Percentiles rank a stretch among this genome's conserved stretches.
Conservation (phyloP, 2,329 filamentous ascomycete genomes). For the Apiospora rasikravindrae region DNA sequence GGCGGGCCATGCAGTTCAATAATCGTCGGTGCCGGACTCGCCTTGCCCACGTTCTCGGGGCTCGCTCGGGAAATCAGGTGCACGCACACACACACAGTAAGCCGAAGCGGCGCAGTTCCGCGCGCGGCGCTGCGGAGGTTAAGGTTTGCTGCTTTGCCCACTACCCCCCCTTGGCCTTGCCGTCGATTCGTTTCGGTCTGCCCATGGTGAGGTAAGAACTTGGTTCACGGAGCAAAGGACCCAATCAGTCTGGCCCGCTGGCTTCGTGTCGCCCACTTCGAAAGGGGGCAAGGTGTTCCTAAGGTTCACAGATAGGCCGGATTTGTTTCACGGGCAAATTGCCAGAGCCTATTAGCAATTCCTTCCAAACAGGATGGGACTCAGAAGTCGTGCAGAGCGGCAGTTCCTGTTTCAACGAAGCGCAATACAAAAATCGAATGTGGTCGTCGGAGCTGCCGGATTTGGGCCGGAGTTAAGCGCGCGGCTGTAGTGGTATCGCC, state of each 20-base stretch:
- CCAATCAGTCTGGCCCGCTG: background rate
- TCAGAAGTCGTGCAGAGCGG: background rate
- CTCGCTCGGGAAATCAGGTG: background rate
- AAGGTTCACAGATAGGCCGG: background rate
- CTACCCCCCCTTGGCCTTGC: background rate
- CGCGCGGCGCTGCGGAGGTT: background rate
- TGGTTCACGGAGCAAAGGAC: background rate
- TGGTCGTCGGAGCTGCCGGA: background rate
- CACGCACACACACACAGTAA: background rate
- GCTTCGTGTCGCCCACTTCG: background rate
- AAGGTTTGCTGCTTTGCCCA: constrained; percentile 8
- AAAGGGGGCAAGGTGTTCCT: background rate
- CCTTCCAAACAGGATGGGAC: background rate
- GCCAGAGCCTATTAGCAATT: background rate
- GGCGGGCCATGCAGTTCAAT: background rate
- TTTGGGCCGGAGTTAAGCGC: constrained; percentile 14
- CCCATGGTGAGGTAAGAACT: background rate
- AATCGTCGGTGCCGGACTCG: constrained; percentile 1
- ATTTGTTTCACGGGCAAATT: background rate
- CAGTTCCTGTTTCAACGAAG: background rate
- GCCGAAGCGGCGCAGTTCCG: background rate
- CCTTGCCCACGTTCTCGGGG: background rate
- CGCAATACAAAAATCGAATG: background rate
- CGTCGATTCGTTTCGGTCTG: background rate
- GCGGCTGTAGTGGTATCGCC: background rate